Base-by-base conservation (phyloP, 1,284 basidiomycete genomes). In the Microbotryum intermedium region DNA sequence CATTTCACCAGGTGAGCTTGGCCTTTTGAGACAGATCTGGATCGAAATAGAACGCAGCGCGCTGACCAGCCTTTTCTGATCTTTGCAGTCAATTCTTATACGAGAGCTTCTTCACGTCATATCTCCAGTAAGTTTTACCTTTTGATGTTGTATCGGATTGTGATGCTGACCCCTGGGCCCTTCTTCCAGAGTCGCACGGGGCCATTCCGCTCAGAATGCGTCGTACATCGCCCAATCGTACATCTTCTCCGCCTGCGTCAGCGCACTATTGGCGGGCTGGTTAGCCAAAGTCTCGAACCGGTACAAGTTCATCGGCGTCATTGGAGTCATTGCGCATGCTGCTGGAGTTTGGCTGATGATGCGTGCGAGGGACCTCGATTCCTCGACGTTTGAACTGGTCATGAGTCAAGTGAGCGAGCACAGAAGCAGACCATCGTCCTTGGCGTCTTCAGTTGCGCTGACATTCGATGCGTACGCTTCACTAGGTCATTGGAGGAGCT, bases 271-370 rank as follows among this genome's bases (percentile, higher is more conserved):
- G 28, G 67, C 67, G 30, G 72, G 72, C 6, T 57, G 58, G 26
- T 51, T 66, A 21, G 67, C 70, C 18, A 70, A 70, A 48, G 26
- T 53, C 46, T 68, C 70, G 26, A 59, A 67, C 25, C 68, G 70
- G 7, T 73, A 72, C 65, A 71, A 70, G 53, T 67, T 67, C 51
- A 69, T 68, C 65, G 70, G 66, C 44, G 59, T 72, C 49, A 44
- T 62, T 25, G 72, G 72, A 23, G 68, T 73, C n/a, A 44, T 70
- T 10, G 30, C 70, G 34, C 72, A 72, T 59, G 62, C 62, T 18
- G 57, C 68, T n/a, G 72, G 72, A 6, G 68, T 68, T 4, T 62
- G 68, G 55, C 60, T 73, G 58, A 73, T 73, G 72, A 69, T 73
- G 57, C 62, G 68, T n/a, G 58, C 66, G 50, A 52, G 72, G 16